Conservation (phyloP, 345 rosid genomes). For the Boechera divaricarpa region DNA sequence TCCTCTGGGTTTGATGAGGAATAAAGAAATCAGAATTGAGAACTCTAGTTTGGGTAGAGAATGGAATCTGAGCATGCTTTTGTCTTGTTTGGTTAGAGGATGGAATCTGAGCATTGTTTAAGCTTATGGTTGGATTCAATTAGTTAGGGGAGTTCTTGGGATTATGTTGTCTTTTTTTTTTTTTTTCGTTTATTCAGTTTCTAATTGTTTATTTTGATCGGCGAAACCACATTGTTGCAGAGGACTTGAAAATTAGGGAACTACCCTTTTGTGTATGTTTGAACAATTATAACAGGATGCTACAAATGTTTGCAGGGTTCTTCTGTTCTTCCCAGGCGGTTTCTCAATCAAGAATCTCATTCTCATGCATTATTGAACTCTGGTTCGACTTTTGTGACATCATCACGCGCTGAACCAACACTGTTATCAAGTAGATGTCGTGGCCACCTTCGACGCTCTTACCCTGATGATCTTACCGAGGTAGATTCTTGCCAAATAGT, state of each 20-base stretch:
- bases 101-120: conserved; percentile 23
- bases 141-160: conserved; percentile 10
- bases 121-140: conserved; percentile 5
- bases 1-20: conserved; percentile 24
- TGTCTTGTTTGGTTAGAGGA: conserved; percentile 10
- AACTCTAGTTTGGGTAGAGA: conserved; percentile 25
- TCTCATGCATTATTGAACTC: conserved; percentile 50
- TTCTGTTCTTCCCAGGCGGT: conserved; percentile 44
- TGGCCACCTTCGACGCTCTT: conserved; percentile 68
- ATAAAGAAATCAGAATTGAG: conserved; percentile 28
- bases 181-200: background rate
- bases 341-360: conserved; percentile 55
- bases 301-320: conserved; percentile 57
- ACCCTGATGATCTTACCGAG: conserved; percentile 89
- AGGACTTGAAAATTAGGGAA: background rate
- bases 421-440: conserved; percentile 57
- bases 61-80: conserved; percentile 22
- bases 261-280: conserved; percentile 14
- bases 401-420: conserved; percentile 51
- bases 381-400: conserved; percentile 47
- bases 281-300: conserved; percentile 9
- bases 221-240: background rate
- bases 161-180: background rate
- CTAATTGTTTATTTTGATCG: background rate
- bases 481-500: conserved; percentile 42